Evolutionary conservation across 768 basidiomycete genomes (phyloP), one percentile per base, ranked within the genome.

Genomic region (Tephrocybe sp.): DNA sequence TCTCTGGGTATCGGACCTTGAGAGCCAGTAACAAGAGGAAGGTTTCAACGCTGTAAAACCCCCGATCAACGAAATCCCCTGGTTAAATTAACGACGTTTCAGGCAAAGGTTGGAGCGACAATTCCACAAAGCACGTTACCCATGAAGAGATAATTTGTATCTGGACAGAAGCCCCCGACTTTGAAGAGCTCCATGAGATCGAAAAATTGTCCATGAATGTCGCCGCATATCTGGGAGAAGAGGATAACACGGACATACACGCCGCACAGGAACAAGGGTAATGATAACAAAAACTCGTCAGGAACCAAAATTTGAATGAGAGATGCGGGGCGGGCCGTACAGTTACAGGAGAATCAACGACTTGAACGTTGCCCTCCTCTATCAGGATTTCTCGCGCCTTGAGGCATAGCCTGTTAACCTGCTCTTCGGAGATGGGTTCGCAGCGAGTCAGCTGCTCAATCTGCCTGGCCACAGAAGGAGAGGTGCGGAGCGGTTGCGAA

Each of bases 51-150:
- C 84, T 87, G 76, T 97, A 97, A 72, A 93, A 97, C 25, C 95
- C 95, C 46, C 95, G 85, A 70, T 98, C 95, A 57, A 97, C 95
- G 64, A 97, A 98, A 71, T 97, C 95, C 54, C 94, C 94, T 95
- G 71, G n/a, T 11, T 25, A 41, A 29, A 34, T 21, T 24, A 7
- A 33, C 29, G n/a, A 27, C 8, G 10, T 30, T 43, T 11, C 4
- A 34, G 33, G 8, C 15, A 34, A 7, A 34, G 43, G 22, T 34
- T n/a, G 38, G 24, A 40, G n/a, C 24, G 9, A 13, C 15, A n/a
- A 21, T 27, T 37, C 42, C 29, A 19, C 12, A 53, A 12, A 66
- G 9, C 24, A 37, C 11, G 27, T 82, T 55, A 91, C 89, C 88
- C 90, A 97, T 95, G 80, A 97, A 95, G 43, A 97, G 83, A 68